Evolutionary conservation across 306 rosid genomes (phyloP).

Genomic region (Lathyrus oleraceus): DNA sequence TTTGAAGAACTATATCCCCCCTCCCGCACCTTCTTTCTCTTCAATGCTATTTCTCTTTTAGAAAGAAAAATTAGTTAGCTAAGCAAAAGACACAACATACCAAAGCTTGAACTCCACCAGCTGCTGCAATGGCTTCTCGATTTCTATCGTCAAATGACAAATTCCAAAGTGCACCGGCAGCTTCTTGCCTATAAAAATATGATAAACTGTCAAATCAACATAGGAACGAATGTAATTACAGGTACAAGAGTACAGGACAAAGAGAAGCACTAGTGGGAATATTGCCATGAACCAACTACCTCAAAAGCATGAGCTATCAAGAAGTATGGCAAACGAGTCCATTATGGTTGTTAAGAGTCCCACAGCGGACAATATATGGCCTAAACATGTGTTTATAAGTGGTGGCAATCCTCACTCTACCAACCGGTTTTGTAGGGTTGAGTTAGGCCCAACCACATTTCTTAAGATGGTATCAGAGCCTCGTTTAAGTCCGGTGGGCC

Average conservation of each 20-base stretch:
- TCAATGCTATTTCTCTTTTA: not conserved
- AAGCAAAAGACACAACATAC: slow-evolving; percentile 50
- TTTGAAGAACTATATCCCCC: not conserved
- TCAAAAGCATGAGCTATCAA: slow-evolving; percentile 7
- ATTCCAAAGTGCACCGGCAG: slow-evolving; percentile 99
- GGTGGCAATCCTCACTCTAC: no score
- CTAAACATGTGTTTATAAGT: no score
- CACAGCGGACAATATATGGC: no score
- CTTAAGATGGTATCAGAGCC: no score
- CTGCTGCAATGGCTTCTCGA: slow-evolving; percentile 96
- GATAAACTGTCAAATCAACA: slow-evolving; percentile 2
- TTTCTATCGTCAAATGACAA: slow-evolving; percentile 97
- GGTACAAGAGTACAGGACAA: slow-evolving; percentile 25
- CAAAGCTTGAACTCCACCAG: slow-evolving; percentile 98
- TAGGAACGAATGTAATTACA: not conserved
- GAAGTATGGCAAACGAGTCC: no score
- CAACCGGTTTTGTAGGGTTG: no score
- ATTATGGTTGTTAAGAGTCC: no score
- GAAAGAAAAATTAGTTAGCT: not conserved
- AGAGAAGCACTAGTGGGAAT: slow-evolving; percentile 12
- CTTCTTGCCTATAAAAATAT: slow-evolving; percentile 84
- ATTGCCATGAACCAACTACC: slow-evolving; percentile 11
- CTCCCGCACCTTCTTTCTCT: slow-evolving; percentile 1
- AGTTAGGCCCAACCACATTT: no score
- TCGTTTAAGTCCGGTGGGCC: no score